These are phyloP conservation scores for Calocera cornea DNA, from an alignment of 768 basidiomycete species.

Conservation along the genomic window DNA sequence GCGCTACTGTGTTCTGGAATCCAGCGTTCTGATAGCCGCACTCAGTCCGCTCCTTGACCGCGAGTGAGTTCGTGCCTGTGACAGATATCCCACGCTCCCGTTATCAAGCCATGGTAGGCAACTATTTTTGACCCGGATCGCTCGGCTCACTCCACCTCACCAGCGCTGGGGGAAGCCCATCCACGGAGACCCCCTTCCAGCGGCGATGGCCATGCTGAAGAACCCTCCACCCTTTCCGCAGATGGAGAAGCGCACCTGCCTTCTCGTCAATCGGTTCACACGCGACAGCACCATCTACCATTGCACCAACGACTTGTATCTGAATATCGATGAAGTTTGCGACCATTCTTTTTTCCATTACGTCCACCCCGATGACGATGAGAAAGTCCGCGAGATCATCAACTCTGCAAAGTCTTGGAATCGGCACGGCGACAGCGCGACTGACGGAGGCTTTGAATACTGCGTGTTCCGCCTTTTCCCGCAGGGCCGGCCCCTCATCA, in stretches of 20 bases:
- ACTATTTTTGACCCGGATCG: not conserved
- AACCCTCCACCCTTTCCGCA: not conserved
- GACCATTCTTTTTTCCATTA: not conserved
- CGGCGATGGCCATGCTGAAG: not conserved
- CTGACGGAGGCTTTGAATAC: not conserved
- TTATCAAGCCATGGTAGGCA: not conserved
- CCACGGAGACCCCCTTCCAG: not conserved
- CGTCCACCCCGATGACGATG: not conserved
- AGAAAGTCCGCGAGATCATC: not conserved
- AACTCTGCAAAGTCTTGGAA: constrained; percentile 3
- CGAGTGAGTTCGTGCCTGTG: not conserved
- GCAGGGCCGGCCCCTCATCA: not conserved
- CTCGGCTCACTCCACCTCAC: not conserved
- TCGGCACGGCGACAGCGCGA: not conserved
- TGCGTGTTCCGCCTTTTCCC: not conserved
- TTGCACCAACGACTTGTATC: not conserved
- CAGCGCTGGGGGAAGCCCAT: constrained; percentile 4
- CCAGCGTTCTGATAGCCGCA: not conserved
- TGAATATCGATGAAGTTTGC: not conserved
- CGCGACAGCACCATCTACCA: constrained; percentile 1
- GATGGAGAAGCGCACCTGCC: constrained; percentile 3
- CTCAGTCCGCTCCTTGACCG: not conserved
- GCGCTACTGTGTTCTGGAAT: not conserved
- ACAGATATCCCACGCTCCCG: not conserved
- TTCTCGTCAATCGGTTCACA: not conserved